These are phyloP conservation scores for Aaosphaeria pasadenensis DNA, from an alignment of 2,329 filamentous ascomycete genomes.

Conservation along the genomic window DNA sequence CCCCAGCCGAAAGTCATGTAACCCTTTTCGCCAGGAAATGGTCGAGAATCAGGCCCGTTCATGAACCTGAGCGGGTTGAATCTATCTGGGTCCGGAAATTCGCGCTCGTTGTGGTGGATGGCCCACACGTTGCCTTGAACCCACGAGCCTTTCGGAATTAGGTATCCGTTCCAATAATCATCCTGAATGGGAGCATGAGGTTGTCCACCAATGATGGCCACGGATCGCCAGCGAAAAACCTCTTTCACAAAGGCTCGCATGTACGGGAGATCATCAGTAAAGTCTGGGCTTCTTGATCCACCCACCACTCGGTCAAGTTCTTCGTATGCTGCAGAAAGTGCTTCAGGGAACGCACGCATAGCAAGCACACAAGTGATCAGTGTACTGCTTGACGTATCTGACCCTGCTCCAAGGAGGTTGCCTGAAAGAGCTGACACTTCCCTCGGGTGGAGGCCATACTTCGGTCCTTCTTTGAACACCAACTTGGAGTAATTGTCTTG, in stretches of 20 bases:
- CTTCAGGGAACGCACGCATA: slow-evolving; percentile 6
- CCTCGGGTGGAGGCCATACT: slow-evolving; percentile 3
- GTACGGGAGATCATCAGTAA: slow-evolving; percentile 10
- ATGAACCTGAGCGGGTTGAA: slow-evolving; percentile 15
- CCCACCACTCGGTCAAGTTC: slow-evolving; percentile 12
- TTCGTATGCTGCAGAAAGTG: slow-evolving; percentile 2
- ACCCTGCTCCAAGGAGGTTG: slow-evolving; percentile 4
- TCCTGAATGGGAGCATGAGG: slow-evolving; percentile 9
- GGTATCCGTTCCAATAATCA: slow-evolving; percentile 14
- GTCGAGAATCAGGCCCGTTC: slow-evolving; percentile 13
- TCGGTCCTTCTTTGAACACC: slow-evolving; percentile 32
- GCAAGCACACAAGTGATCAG: slow-evolving; percentile 4
- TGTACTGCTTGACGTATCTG: slow-evolving; percentile 4
- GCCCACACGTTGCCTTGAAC: slow-evolving; percentile 23
- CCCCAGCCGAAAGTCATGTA: slow-evolving; percentile 52
- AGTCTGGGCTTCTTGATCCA: slow-evolving; percentile 11
- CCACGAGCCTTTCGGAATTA: slow-evolving; percentile 27
- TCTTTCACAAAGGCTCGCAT: slow-evolving; percentile 23
- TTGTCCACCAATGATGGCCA: slow-evolving; percentile 7
- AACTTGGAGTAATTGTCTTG: slow-evolving; percentile 9
- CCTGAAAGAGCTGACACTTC: slow-evolving; percentile 5
- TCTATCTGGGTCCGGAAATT: slow-evolving; percentile 15
- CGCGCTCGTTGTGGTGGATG: slow-evolving; percentile 22
- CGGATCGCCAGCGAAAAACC: slow-evolving; percentile 5
- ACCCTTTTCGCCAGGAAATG: slow-evolving; percentile 40